Percentiles rank a stretch among this genome's conserved stretches.
phyloP scores from a whole-genome alignment of 2,329 filamentous ascomycete species.

The Anthostomella pinea region DNA sequence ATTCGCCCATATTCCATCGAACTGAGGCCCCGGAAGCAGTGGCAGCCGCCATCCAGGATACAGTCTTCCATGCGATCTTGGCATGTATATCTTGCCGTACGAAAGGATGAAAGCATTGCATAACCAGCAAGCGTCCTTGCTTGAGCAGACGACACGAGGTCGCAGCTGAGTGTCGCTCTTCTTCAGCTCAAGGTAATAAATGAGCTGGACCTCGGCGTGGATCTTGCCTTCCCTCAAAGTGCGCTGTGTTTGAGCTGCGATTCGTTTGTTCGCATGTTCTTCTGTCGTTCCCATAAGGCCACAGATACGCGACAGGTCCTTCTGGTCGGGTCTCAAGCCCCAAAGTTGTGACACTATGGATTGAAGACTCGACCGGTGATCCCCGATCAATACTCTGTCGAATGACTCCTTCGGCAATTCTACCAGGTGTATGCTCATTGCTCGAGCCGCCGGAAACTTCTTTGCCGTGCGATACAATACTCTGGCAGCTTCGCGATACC shows the following conservation, averaged over 20 bases:
- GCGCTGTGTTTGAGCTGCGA: constrained; percentile 12
- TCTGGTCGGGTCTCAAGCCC: too few relatives aligned
- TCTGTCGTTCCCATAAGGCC: too few relatives aligned
- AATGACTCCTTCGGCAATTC: constrained; percentile 30
- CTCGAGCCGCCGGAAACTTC: constrained; percentile 27
- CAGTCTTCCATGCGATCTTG: constrained; percentile 41
- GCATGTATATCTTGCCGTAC: constrained; percentile 40
- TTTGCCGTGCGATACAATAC: constrained; percentile 33
- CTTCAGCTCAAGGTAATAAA: constrained; percentile 40
- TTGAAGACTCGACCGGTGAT: constrained; percentile 4
- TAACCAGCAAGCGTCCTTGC: constrained; percentile 50
- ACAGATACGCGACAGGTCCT: constrained; percentile 8
- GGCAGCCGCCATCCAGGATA: constrained; percentile 47
- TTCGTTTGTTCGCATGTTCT: constrained; percentile 4
- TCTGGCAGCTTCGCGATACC: constrained; percentile 35
- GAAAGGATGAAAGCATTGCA: constrained; percentile 46
- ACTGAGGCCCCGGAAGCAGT: constrained; percentile 1
- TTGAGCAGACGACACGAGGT: constrained; percentile 45
- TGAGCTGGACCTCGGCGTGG: constrained; percentile 50
- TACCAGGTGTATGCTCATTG: constrained; percentile 28
- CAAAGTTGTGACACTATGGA: constrained; percentile 11
- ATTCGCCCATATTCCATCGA: constrained; percentile 2
- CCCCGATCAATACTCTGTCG: background rate
- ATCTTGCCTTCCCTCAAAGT: constrained; percentile 33
- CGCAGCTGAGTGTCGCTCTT: constrained; percentile 12